Evolutionary conservation across 2,329 filamentous ascomycete genomes (phyloP), one percentile per base, ranked within the genome.

Genomic region (Thielaviopsis euricoi): DNA sequence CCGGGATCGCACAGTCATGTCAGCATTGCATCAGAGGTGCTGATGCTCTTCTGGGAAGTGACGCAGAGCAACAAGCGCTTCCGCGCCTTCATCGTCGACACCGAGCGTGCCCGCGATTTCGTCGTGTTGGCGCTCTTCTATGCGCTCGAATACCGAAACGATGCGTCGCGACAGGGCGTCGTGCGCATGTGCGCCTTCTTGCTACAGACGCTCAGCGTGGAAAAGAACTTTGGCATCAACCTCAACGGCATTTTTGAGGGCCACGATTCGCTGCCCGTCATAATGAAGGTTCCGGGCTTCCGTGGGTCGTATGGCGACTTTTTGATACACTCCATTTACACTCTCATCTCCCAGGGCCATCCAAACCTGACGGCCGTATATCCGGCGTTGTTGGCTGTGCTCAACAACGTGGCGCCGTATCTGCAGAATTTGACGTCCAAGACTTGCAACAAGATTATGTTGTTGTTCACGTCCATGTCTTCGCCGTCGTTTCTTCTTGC

Each of bases 131-230:
- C 94, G 48, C 73, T 97, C 3, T 98, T 94, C 71, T 96, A 97
- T 68, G 89, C 90, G 4, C 81, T 95, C 52, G 89, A 95, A 67
- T 86, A 93, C 69, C 89, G 89, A 66, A 80, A 82, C 49, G 91
- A 97, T 66, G 74, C 86, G 21, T 83, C 89, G 1, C 94, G 91
- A 68, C 90, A 96, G 69, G 93, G 93, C 0, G 78, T 96, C 1
- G 88, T 97, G 25, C 81, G 93, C 58, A 96, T 97, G 89, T 96
- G 93, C 70, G 85, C 94, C n/a, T 97, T 98, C 68, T 78, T 97
- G 50, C 73, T 98, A 48, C 93, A 98, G 70, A 97, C 93, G 0
- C 73, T 98, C 66, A 97, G 91, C 65, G 89, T 94, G 2, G 93
- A 97, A 70, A 80, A 85, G 58, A 89, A 86, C 62, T 97, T 97